Conservation (phyloP, 2,329 filamentous ascomycete genomes). For the Hypoxylon rubiginosum region DNA sequence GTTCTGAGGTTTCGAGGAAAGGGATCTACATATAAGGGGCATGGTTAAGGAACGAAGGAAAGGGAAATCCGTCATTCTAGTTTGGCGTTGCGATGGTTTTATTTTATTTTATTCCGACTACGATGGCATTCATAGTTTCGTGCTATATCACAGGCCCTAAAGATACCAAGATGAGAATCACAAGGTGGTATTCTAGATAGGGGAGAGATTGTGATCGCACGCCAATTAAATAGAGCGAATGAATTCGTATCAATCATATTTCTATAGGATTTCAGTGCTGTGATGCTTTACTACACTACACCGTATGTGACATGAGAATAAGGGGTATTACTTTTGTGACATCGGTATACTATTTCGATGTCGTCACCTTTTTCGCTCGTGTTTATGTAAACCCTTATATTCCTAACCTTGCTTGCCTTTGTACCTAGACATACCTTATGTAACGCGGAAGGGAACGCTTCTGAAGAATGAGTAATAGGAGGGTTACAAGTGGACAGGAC, state of each 20-base stretch:
- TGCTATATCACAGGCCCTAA: background rate
- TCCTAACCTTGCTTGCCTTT: no score
- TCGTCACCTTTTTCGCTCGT: background rate
- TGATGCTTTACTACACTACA: no score
- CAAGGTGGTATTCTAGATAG: background rate
- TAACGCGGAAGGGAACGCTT: no score
- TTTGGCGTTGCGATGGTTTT: conserved; percentile 19
- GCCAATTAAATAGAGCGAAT: background rate
- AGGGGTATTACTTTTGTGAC: background rate
- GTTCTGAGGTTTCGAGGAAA: conserved; percentile 14
- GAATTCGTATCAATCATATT: background rate
- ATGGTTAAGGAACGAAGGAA: conserved; percentile 4
- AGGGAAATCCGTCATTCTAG: conserved; percentile 11
- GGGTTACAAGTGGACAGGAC: conserved; percentile 6
- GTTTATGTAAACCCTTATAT: background rate
- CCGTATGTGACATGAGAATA: background rate
- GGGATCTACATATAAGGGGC: conserved; percentile 5
- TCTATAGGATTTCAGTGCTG: background rate
- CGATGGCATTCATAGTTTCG: background rate
- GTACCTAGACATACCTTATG: no score
- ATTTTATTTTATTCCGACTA: background rate
- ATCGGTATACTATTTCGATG: background rate
- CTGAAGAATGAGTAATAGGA: conserved; percentile 2
- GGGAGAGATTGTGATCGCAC: background rate
- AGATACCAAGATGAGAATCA: background rate